A percentile compares a stretch with the other conserved stretches of the same genome.
phyloP scores from a whole-genome alignment of 805 yeast species.

The Monosporozyma yasuniensis region DNA sequence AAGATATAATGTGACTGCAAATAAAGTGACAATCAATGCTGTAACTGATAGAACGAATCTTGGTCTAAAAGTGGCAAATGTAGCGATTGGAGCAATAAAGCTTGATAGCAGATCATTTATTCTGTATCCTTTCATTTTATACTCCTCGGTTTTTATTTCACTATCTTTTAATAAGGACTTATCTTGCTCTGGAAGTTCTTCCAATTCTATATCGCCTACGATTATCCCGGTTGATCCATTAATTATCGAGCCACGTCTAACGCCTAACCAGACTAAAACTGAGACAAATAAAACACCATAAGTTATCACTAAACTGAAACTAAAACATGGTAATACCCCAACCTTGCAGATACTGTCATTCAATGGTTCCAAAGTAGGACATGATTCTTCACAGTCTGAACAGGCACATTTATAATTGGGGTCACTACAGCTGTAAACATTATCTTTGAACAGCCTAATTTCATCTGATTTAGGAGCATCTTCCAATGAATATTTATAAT shows the following conservation, averaged over 20 bases:
- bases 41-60: conserved; percentile 39
- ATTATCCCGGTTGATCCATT: neutral
- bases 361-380: conserved; percentile 58
- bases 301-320: conserved; percentile 48
- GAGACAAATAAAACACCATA: conserved; percentile 33
- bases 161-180: conserved; percentile 15
- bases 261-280: conserved; percentile 6
- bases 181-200: conserved; percentile 8
- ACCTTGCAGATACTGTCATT: conserved; percentile 41
- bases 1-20: conserved; percentile 34
- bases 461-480: conserved; percentile 16
- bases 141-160: conserved; percentile 2
- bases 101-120: neutral
- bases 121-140: neutral
- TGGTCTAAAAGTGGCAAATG: conserved; percentile 55
- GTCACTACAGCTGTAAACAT: conserved; percentile 47
- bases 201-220: neutral
- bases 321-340: conserved; percentile 62
- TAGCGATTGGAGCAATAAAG: neutral
- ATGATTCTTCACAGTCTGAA: conserved; percentile 74
- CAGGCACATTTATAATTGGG: conserved; percentile 70
- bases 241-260: conserved; percentile 4
- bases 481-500: conserved; percentile 45
- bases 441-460: conserved; percentile 12
- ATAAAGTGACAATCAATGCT: conserved; percentile 24